Conservation (phyloP, 1,139 yeast genomes). For the Pichia sp. region DNA sequence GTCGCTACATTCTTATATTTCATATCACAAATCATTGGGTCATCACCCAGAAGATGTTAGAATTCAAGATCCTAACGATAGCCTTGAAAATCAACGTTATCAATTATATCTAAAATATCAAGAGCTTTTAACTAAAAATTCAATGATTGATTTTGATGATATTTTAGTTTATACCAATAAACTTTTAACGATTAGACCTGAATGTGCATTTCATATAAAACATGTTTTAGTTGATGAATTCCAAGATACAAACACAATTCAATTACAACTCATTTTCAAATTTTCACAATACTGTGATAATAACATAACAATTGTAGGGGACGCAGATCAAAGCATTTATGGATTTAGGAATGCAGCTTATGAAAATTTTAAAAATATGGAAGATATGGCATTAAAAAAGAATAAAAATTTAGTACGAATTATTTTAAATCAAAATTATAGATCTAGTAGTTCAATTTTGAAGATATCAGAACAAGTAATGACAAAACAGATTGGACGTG, state of each 20-base stretch:
- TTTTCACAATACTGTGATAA: conserved; percentile 36
- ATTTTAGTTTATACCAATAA: conserved; percentile 51
- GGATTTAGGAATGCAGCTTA: conserved; percentile 79
- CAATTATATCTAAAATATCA: conserved; percentile 50
- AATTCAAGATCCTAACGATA: conserved; percentile 16
- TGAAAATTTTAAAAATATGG: conserved; percentile 59
- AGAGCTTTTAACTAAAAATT: conserved; percentile 34
- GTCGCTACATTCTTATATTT: conserved; percentile 6
- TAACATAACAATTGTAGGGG: conserved; percentile 85
- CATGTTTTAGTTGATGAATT: conserved; percentile 90
- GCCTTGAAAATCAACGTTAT: conserved; percentile 4
- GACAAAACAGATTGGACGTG: conserved; percentile 48
- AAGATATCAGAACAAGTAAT: conserved; percentile 61
- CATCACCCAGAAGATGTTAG: conserved; percentile 32
- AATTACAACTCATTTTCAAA: conserved; percentile 57
- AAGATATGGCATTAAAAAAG: conserved; percentile 36
- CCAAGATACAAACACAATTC: conserved; percentile 83
- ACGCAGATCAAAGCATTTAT: conserved; percentile 93
- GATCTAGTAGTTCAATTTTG: conserved; percentile 69
- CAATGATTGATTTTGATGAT: conserved; percentile 77
- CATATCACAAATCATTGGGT: conserved; percentile 15
- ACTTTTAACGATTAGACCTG: conserved; percentile 40
- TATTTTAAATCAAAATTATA: conserved; percentile 61
- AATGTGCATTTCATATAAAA: conserved; percentile 45
- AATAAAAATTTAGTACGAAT: conserved; percentile 22